Evolutionary conservation across 495 filamentous ascomycete species (phyloP).

Genomic region (Neurospora sp.): DNA sequence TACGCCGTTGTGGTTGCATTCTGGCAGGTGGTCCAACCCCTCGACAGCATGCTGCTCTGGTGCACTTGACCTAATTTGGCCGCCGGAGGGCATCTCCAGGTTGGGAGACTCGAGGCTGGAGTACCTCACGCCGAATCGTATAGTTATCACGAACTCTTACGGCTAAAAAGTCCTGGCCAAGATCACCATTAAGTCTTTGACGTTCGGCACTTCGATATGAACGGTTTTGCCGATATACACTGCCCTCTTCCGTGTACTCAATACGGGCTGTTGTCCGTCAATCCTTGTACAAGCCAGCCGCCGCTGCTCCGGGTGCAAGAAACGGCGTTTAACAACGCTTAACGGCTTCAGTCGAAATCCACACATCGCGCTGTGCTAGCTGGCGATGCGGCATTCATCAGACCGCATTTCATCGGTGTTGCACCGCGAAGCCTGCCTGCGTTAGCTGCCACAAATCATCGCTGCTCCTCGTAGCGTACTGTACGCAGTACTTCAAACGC

Average conservation of each 20-base stretch:
- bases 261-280: not conserved
- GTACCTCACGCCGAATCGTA: not conserved
- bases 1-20: not conserved
- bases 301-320: not conserved
- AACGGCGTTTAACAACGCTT: not conserved
- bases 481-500: not conserved
- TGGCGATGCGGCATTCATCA: not conserved
- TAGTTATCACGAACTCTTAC: not conserved
- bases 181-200: not conserved
- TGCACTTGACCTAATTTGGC: not conserved
- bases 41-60: not conserved
- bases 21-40: not conserved
- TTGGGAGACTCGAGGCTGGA: not conserved
- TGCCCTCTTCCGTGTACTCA: not conserved
- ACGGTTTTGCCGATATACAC: not conserved
- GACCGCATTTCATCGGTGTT: not conserved
- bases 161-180: not conserved
- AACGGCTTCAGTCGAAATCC: not conserved
- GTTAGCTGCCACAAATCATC: constrained; percentile 1
- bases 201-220: not conserved
- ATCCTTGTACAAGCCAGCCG: not conserved
- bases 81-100: not conserved
- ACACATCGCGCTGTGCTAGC: not conserved
- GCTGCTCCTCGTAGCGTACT: constrained; percentile 1
- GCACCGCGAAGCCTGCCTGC: not conserved